Evolutionary conservation across 2,329 filamentous ascomycete species (phyloP), one percentile per base, ranked within the genome.

Genomic region (Xylariomycetidae sp.): DNA sequence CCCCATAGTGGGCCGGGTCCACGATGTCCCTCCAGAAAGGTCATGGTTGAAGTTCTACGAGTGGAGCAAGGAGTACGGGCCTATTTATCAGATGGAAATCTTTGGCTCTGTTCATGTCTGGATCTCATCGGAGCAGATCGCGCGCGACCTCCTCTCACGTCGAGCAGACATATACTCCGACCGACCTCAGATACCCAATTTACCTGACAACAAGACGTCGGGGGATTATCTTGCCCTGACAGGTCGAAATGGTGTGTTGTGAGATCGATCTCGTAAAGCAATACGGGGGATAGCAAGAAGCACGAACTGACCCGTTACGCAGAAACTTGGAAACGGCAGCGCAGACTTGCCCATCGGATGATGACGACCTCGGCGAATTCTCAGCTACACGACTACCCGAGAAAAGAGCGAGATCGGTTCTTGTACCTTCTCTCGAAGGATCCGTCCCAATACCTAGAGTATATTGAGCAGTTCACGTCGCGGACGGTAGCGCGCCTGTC

Each of bases 321-420:
- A 67, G 66, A 67, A 5, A 67, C 58, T 4, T 71, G 67, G 67
- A 67, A 63, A 45, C 59, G 65, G n/a, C 67, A 70, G 44, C 58
- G 66, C 6, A 68, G 62, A 49, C 58, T 68, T 15, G 62, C 60
- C 38, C 59, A 63, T 33, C 58, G 64, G 38, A 49, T 70, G 12
- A 69, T 70, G 64, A 48, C 57, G 17, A 46, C 48, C 25, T 58
- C 57, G 14, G 49, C 58, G 10, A 55, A 56, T n/a, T 50, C 46
- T 2, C 54, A 51, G 2, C 51, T 69, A 5, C 62, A 69, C 44
- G 46, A 50, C 10, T 70, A 70, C 38, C 66, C 66, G 3, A 54
- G 57, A 1, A 53, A 54, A 25, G 66, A 70, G 50, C 59, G 55
- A 6, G 66, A 74, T 34, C 60, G 63, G 2, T 66, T 70, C 36